phyloP scores from a whole-genome alignment of 2,329 filamentous ascomycete species.

The Sordariomycetes sp. region DNA sequence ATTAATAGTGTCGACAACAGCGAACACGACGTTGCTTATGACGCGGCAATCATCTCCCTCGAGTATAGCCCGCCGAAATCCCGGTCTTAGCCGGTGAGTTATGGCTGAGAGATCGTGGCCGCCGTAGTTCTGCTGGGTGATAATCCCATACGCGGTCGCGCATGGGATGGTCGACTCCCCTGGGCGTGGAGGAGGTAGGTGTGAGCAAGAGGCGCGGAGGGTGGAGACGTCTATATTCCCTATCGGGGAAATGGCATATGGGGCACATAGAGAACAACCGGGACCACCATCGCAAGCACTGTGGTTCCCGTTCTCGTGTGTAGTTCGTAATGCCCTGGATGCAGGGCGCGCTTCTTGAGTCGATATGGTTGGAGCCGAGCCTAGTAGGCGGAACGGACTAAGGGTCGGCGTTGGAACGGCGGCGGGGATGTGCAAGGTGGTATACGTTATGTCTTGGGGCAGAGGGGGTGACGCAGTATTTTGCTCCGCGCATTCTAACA shows the following conservation, averaged over 20 bases:
- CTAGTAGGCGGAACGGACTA: no score
- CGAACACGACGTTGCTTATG: constrained; percentile 15
- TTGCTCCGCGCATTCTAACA: no score
- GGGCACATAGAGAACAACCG: background rate
- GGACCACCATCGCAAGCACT: background rate
- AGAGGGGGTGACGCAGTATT: no score
- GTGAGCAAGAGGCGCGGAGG: background rate
- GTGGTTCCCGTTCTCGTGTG: background rate
- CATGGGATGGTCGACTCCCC: constrained; percentile 19
- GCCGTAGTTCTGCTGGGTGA: constrained; percentile 18
- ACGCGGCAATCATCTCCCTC: constrained; percentile 18
- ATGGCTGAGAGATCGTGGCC: constrained; percentile 12
- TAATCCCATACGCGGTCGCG: constrained; percentile 18
- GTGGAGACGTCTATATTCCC: background rate
- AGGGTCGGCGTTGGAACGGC: no score
- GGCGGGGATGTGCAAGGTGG: no score
- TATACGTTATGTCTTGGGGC: no score
- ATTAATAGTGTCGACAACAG: constrained; percentile 15
- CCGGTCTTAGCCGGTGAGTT: constrained; percentile 14
- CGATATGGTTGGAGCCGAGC: no score
- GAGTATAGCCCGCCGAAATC: constrained; percentile 13
- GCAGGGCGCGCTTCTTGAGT: no score
- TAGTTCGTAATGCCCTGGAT: no score
- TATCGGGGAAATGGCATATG: background rate
- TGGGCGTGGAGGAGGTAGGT: background rate